phyloP scores from a whole-genome alignment of 768 basidiomycete genomes.

The Kwoniella pini region DNA sequence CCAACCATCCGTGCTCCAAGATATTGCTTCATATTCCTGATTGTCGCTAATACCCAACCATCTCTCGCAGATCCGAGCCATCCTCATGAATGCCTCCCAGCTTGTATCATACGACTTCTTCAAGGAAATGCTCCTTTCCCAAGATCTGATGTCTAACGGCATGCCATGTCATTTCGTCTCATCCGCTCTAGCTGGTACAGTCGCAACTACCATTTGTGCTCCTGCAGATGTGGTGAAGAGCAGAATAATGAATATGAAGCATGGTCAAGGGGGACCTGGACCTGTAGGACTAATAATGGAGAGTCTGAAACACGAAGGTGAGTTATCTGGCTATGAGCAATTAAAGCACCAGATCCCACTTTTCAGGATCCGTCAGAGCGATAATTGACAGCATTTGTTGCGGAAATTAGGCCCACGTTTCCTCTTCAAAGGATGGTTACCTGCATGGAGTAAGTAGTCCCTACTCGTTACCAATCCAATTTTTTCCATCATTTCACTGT shows the following conservation, averaged over 20 bases:
- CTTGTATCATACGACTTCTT: slow-evolving; percentile 53
- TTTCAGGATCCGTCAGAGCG: background rate
- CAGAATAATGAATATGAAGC: slow-evolving; percentile 46
- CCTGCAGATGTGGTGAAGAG: slow-evolving; percentile 53
- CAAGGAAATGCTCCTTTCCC: slow-evolving; percentile 43
- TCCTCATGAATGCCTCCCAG: slow-evolving; percentile 52
- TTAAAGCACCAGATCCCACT: background rate
- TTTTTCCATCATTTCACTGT: background rate
- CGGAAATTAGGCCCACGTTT: slow-evolving; percentile 44
- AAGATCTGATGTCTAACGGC: slow-evolving; percentile 37
- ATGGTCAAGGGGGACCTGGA: slow-evolving; percentile 28
- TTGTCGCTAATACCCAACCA: background rate
- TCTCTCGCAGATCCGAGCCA: slow-evolving; percentile 46
- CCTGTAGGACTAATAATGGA: slow-evolving; percentile 32
- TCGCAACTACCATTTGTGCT: slow-evolving; percentile 53
- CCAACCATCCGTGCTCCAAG: no score
- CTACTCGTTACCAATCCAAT: background rate
- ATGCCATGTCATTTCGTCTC: slow-evolving; percentile 51
- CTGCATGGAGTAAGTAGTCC: slow-evolving; percentile 52
- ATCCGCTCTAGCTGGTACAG: slow-evolving; percentile 48
- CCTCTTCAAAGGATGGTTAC: slow-evolving; percentile 53
- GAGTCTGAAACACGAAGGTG: slow-evolving; percentile 38
- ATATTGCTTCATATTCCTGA: no score
- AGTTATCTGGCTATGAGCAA: background rate
- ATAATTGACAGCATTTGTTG: background rate